Conservation (phyloP, 345 rosid genomes). For the Pistacia integerrima region DNA sequence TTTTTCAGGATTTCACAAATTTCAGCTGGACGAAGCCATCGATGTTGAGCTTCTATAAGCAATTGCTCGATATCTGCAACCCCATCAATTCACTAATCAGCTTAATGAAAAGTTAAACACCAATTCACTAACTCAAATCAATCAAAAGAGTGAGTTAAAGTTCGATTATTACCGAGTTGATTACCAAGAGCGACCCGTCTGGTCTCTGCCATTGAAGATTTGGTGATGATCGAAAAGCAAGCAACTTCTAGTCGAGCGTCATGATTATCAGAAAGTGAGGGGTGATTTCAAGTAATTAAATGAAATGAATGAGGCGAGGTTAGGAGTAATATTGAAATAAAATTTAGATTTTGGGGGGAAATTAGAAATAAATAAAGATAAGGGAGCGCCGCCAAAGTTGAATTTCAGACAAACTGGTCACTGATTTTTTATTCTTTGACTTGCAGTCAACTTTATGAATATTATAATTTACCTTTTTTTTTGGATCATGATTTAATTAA, state of each 20-base stretch:
- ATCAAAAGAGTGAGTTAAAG: neutral
- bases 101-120: neutral
- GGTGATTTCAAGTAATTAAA: neutral
- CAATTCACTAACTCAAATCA: neutral
- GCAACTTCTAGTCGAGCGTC: no score
- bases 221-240: no score
- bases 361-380: neutral
- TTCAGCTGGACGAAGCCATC: slow-evolving; percentile 98
- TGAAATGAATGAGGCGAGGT: neutral
- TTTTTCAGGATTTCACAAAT: slow-evolving; percentile 86
- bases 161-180: no score
- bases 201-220: no score
- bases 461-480: no score
- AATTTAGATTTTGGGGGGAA: neutral
- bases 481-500: no score
- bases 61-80: slow-evolving; percentile 77
- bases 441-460: no score
- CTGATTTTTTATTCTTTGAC: neutral
- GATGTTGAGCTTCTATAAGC: slow-evolving; percentile 76
- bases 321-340: neutral
- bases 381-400: neutral
- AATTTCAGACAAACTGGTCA: neutral
- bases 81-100: neutral
- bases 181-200: no score
- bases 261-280: no score